Evolutionary conservation across 1,139 yeast genomes (phyloP), one percentile per base, ranked within the genome.

Genomic region (Candida sp.): DNA sequence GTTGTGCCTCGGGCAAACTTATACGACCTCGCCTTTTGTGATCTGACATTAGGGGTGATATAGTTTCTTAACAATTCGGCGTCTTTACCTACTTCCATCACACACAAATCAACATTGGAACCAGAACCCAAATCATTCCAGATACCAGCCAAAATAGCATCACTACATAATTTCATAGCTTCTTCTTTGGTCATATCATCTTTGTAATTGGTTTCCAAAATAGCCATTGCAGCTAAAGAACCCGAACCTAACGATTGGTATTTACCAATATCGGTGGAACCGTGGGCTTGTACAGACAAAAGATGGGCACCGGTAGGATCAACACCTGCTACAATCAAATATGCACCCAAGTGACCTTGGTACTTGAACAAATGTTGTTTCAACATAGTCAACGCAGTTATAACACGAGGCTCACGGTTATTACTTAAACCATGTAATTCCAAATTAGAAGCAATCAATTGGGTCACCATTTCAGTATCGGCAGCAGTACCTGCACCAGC

Each of bases 401-500:
- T 91, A 38, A 93, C 99, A 54, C 99, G 77, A 34, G 99, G 98
- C 53, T 83, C 81, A 54, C 98, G 82, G 51, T 82, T 82, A 41
- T 93, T 84, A 53, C 86, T 82, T 65, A 90, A 73, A 19, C 95
- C 75, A 66, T 91, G 99, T 52, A 93, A 73, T 66, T 93, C 99
- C 54, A 93, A 73, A 63, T 91, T 91, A 40, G 96, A 88, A 25
- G 91, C 82, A 56, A 90, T 90, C 61, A 93, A 76, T 65, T 89
- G 96, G 5, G 99, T 93, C 25, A 88, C 96, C 87, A 87, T 86
- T 63, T 93, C 98, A 8, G 97, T 93, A 63, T 93, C 99, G n/a
- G 99, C 99, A 38, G 99, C 99, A 19, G 99, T 93, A 64, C 99
- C 99, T 4, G 99, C 99, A 57, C 99, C 99, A 43, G 97, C 97